These are phyloP conservation scores for Reutealis trisperma DNA, from an alignment of 345 rosid genomes.

Conservation along the genomic window DNA sequence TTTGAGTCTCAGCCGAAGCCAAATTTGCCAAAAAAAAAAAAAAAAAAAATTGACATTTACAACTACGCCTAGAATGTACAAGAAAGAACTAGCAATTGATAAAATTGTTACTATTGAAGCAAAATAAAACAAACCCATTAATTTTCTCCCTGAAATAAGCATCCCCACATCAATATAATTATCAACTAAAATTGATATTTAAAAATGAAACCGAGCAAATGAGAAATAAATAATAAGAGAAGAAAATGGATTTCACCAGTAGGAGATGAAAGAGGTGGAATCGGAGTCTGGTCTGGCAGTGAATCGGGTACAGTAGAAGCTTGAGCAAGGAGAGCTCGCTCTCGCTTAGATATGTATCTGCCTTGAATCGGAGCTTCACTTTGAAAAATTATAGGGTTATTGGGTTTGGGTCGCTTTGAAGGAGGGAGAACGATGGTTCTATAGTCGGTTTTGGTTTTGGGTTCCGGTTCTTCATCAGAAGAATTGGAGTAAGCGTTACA, in stretches of 20 bases:
- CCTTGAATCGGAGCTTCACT: conserved; percentile 54
- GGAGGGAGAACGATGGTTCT: not conserved
- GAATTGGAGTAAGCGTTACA: conserved; percentile 46
- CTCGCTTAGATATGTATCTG: conserved; percentile 71
- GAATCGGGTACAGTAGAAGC: not conserved
- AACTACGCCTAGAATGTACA: not conserved
- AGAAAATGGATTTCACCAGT: conserved; percentile 36
- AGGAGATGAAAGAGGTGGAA: conserved; percentile 15
- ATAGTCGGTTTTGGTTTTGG: not conserved
- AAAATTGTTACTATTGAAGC: not conserved
- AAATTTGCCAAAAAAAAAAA: not conserved
- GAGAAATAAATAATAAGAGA: not conserved
- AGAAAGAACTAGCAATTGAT: not conserved
- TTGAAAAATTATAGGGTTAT: conserved; percentile 12
- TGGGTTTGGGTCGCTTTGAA: conserved; percentile 8
- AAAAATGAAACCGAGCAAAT: not conserved
- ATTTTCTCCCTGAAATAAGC: not conserved
- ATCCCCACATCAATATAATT: too few species aligned
- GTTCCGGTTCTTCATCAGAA: conserved; percentile 43
- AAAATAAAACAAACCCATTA: not conserved
- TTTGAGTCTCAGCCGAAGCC: too few species aligned
- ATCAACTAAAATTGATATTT: not conserved
- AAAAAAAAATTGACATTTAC: not conserved
- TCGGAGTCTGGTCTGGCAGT: conserved; percentile 3
- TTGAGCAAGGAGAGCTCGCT: conserved; percentile 43